Evolutionary conservation across 1,284 basidiomycete genomes (phyloP).

Genomic region (Cryptococcus sp.): DNA sequence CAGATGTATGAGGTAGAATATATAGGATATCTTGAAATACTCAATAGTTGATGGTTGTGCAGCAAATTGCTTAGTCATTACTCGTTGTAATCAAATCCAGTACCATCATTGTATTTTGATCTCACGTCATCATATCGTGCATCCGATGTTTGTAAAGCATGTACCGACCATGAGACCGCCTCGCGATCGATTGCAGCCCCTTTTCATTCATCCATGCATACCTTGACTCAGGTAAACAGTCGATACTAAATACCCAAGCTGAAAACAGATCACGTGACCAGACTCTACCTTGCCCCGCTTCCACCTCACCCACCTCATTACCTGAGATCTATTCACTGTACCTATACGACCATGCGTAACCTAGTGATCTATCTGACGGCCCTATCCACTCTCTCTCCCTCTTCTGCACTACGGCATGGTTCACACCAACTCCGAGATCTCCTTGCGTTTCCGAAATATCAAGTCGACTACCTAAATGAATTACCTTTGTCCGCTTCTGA

Average conservation of each 20-base stretch:
- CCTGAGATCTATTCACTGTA: no score
- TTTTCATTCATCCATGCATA: no score
- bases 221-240: no score
- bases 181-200: no score
- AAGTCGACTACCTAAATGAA: slow-evolving; percentile 72
- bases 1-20: no score
- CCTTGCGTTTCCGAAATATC: slow-evolving; percentile 77
- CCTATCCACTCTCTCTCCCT: slow-evolving; percentile 15
- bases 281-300: no score
- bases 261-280: not conserved
- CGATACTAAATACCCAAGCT: no score
- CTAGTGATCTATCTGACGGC: slow-evolving; percentile 31
- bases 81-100: not conserved
- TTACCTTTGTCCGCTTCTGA: slow-evolving; percentile 70
- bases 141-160: no score
- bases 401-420: slow-evolving; percentile 15
- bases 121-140: no score
- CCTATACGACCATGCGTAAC: slow-evolving; percentile 10
- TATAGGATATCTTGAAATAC: not conserved
- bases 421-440: slow-evolving; percentile 56
- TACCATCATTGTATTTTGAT: not conserved
- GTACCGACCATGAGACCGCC: no score
- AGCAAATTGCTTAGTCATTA: not conserved
- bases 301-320: no score
- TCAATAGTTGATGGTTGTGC: not conserved